Conservation (phyloP, 2,329 filamentous ascomycete genomes). For the Trichoderma atrobrunneum region DNA sequence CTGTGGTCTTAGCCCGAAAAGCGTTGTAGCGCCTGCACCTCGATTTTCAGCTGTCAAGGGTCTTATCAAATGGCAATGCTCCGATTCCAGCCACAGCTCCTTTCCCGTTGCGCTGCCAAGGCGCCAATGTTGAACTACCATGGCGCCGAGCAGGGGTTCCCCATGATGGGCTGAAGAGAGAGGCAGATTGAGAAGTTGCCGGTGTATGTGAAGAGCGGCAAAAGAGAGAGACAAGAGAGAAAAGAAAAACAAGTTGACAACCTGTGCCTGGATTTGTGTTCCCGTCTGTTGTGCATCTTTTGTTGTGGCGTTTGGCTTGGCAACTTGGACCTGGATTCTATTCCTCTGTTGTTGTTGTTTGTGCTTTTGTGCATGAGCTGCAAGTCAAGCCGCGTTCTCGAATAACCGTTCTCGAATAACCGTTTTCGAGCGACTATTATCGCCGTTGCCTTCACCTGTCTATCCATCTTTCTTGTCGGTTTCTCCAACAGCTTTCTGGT, state of each 20-base stretch:
- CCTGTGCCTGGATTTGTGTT: not conserved
- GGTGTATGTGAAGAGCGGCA: not conserved
- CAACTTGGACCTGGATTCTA: not conserved
- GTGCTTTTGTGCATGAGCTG: not conserved
- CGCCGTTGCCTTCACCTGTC: not conserved
- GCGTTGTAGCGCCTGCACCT: slow-evolving; percentile 3
- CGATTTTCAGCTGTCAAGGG: slow-evolving; percentile 20
- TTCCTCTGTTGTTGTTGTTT: not conserved
- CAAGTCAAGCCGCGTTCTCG: not conserved
- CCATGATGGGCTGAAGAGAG: slow-evolving; percentile 14
- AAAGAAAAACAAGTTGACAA: not conserved
- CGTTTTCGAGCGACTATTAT: not conserved
- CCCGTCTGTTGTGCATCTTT: not conserved
- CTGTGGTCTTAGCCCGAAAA: not conserved
- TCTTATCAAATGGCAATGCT: slow-evolving; percentile 15
- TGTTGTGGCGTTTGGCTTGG: not conserved
- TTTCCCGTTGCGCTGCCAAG: slow-evolving; percentile 7
- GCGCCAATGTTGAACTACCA: not conserved
- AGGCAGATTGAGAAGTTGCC: not conserved
- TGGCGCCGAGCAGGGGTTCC: slow-evolving; percentile 12
- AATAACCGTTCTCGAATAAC: not conserved
- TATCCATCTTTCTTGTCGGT: not conserved
- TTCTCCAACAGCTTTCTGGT: too few species aligned
- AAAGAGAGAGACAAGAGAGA: not conserved
- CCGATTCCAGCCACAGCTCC: not conserved